Base-by-base conservation (phyloP, 495 filamentous ascomycete genomes). In the Aspergillus carlsbadensis region DNA sequence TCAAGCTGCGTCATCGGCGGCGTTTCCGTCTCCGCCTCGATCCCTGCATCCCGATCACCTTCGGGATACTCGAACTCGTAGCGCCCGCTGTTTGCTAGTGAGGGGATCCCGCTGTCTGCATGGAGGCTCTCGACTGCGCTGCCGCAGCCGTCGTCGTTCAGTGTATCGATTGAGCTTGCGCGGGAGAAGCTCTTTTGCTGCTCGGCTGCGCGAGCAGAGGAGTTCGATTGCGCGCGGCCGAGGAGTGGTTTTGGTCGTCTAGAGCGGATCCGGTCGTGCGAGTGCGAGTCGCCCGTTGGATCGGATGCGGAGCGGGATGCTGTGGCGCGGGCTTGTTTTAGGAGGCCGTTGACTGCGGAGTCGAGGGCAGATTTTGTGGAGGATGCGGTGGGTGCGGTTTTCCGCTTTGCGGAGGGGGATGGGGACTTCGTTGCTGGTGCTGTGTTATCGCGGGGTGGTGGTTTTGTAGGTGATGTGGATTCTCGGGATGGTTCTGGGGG, bases 91-190 rank as follows among this genome's bases (percentile, higher is more conserved):
- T 66, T 71, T 45, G 67, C 58, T 36, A 72, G 63, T 1, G 71
- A 75, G 14, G 67, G 62, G 34, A 76, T 67, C 8, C 63, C 66
- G 39, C 26, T 15, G 11, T 74, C 63, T 1, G 66, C 67, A 17
- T 70, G 58, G 20, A 62, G 60, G 26, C 70, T 72, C 42, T 78
- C 77, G 10, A 79, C 48, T 13, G 73, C 70, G 41, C 70, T 76
- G 21, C 78, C 79, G 29, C 75, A 63, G 14, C 79, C 79, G 46
- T 82, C 79, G 29, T 79, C 79, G 57, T 82, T 81, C n/a, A 81
- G 64, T 10, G 78, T 81, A 49, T 81, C 79, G 53, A 81, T 75
- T 31, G 78, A 81, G 66, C 78, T 81, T 39, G 78, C 79, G 39
- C 78, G 78, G 22, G 76, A 79, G 48, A 65, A 58, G 2, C 22